Percentiles rank a stretch among this genome's conserved stretches.
phyloP scores from a whole-genome alignment of 192 early-diverging fungal genomes.

The Chytriomyces confervae region DNA sequence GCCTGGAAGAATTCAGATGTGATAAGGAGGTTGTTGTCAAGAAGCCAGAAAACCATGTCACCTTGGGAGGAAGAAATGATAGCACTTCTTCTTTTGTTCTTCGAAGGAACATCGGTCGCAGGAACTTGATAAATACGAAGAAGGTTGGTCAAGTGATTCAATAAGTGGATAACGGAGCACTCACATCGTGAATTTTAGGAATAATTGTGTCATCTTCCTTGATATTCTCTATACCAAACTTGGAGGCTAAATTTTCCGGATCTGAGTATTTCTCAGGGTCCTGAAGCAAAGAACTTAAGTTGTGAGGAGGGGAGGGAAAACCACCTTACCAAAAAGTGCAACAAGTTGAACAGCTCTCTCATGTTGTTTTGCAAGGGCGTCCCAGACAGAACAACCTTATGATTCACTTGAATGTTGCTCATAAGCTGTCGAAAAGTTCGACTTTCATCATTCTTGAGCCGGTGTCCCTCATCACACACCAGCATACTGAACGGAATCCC shows the following conservation, averaged over 20 bases:
- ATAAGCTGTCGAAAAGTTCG: conserved; percentile 60
- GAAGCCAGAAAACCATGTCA: not conserved
- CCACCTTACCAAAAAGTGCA: conserved; percentile 63
- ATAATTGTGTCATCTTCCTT: conserved; percentile 52
- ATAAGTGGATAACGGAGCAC: not conserved
- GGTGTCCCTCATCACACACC: conserved; percentile 79
- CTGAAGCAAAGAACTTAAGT: conserved; percentile 25
- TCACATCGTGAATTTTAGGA: conserved; percentile 68
- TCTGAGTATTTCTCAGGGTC: conserved; percentile 66
- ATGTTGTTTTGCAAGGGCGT: conserved; percentile 63
- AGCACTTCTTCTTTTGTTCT: conserved; percentile 68
- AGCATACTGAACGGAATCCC: conserved; percentile 67
- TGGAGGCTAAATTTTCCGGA: conserved; percentile 53
- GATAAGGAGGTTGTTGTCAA: not conserved
- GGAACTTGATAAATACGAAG: conserved; percentile 28
- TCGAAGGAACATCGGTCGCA: conserved; percentile 75
- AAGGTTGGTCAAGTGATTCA: not conserved
- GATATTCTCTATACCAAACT: conserved; percentile 51
- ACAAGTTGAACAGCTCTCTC: conserved; percentile 72
- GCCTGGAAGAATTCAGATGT: conserved; percentile 27
- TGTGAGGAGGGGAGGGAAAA: not conserved
- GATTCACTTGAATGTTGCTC: conserved; percentile 53
- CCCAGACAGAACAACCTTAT: conserved; percentile 71
- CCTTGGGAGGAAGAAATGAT: conserved; percentile 64
- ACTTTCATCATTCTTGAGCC: conserved; percentile 74